Percentiles rank a stretch among this genome's conserved stretches.
These are phyloP conservation scores for Auriscalpium microsporum DNA, from an alignment of 768 basidiomycete species.

Conservation along the genomic window DNA sequence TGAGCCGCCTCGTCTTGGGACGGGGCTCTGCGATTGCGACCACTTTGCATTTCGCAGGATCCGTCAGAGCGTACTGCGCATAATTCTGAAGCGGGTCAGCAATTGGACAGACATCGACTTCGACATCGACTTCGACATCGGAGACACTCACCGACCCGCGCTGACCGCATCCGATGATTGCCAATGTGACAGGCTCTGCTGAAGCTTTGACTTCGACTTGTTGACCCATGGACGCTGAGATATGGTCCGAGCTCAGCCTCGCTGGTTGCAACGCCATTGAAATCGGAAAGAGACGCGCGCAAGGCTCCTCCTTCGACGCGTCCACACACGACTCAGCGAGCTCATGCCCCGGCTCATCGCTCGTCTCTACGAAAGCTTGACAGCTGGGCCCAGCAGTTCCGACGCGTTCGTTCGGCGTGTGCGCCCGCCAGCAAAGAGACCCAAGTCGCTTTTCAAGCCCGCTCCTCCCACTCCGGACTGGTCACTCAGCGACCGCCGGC, in stretches of 20 bases:
- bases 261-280: too few species aligned
- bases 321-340: neutral
- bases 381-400: slow-evolving; percentile 18
- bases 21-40: slow-evolving; percentile 85
- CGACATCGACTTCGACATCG: neutral
- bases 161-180: slow-evolving; percentile 76
- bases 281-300: too few species aligned
- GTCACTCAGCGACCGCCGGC: slow-evolving; percentile 32
- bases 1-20: slow-evolving; percentile 48
- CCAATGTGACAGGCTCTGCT: slow-evolving; percentile 52
- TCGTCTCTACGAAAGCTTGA: slow-evolving; percentile 43
- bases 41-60: slow-evolving; percentile 61
- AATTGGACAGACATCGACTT: neutral
- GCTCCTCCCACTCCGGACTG: slow-evolving; percentile 24
- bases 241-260: too few species aligned
- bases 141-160: slow-evolving; percentile 55
- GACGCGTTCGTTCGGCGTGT: slow-evolving; percentile 5
- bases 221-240: slow-evolving; percentile 16
- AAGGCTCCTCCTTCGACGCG: neutral
- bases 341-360: slow-evolving; percentile 66
- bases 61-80: slow-evolving; percentile 47
- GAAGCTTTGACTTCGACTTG: slow-evolving; percentile 8
- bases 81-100: slow-evolving; percentile 39
- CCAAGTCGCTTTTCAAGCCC: slow-evolving; percentile 1
- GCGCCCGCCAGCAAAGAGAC: slow-evolving; percentile 3